phyloP scores from a whole-genome alignment of 768 basidiomycete genomes.

The Gloeopeniophorella convolvens region DNA sequence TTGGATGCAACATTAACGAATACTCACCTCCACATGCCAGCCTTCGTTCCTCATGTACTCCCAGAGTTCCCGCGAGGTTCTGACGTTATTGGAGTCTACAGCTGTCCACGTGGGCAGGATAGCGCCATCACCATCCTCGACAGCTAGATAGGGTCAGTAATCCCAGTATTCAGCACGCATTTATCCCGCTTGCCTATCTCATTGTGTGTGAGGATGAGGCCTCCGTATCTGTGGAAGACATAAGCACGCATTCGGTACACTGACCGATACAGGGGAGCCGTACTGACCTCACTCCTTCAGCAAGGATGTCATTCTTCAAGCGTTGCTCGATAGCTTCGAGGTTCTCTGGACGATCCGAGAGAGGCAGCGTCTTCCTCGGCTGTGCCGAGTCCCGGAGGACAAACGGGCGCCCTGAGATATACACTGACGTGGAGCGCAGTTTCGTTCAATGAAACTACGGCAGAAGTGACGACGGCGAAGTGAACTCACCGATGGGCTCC shows the following conservation, averaged over 20 bases:
- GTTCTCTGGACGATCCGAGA: constrained; percentile 93
- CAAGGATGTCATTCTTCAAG: constrained; percentile 85
- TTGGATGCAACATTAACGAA: constrained; percentile 3
- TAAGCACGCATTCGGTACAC: background rate
- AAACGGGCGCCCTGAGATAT: constrained; percentile 88
- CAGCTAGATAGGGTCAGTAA: constrained; percentile 27
- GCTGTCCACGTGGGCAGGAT: constrained; percentile 93
- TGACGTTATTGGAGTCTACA: constrained; percentile 77
- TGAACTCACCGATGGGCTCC: constrained; percentile 71
- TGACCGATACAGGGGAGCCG: constrained; percentile 7
- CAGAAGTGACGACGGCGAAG: background rate
- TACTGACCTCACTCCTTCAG: constrained; percentile 65
- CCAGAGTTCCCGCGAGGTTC: constrained; percentile 85
- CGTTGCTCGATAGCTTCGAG: constrained; percentile 88
- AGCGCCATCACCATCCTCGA: constrained; percentile 64
- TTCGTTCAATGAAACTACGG: too few species aligned
- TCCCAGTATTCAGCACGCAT: background rate
- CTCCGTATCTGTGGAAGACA: constrained; percentile 60
- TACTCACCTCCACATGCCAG: constrained; percentile 84
- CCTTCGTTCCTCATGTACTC: constrained; percentile 69
- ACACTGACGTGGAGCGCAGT: too few species aligned
- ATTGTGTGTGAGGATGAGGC: constrained; percentile 88
- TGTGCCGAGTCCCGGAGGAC: constrained; percentile 84
- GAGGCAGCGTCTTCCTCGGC: constrained; percentile 66
- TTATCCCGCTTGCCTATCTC: constrained; percentile 58